Conservation (phyloP, 371 early-diverging fungal genomes). For the Rhizopus delemar region DNA sequence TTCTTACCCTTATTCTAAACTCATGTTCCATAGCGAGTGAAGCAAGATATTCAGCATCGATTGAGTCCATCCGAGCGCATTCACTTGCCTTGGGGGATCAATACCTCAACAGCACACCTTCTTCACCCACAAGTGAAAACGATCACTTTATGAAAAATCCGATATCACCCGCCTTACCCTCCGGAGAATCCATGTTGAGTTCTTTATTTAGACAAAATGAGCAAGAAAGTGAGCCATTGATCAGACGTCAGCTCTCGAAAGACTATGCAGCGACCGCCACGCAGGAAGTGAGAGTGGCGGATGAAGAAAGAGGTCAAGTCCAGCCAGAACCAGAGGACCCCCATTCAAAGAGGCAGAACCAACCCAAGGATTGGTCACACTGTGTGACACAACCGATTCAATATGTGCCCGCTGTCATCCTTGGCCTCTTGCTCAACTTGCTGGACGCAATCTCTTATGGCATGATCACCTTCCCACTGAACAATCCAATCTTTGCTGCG, state of each 20-base stretch:
- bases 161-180: conserved; percentile 10
- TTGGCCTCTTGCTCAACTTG: conserved; percentile 87
- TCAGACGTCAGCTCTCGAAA: conserved; percentile 4
- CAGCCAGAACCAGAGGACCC: not conserved
- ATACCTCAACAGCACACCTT: conserved; percentile 23
- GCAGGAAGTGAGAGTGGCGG: not conserved
- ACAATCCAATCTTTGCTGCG: conserved; percentile 70
- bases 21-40: conserved; percentile 8
- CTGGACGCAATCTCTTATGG: conserved; percentile 92
- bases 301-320: conserved; percentile 1
- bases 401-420: conserved; percentile 85
- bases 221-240: conserved; percentile 10
- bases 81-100: conserved; percentile 54
- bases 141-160: conserved; percentile 8
- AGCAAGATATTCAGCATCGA: conserved; percentile 45
- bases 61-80: conserved; percentile 59
- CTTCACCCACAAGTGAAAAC: conserved; percentile 9
- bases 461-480: conserved; percentile 91
- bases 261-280: conserved; percentile 4
- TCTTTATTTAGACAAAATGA: conserved; percentile 12
- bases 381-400: conserved; percentile 46
- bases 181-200: conserved; percentile 18
- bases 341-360: not conserved
- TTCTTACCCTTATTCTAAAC: not conserved
- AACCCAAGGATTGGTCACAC: conserved; percentile 11